Evolutionary conservation across 495 filamentous ascomycete species (phyloP).

Genomic region (Neurospora sp.): DNA sequence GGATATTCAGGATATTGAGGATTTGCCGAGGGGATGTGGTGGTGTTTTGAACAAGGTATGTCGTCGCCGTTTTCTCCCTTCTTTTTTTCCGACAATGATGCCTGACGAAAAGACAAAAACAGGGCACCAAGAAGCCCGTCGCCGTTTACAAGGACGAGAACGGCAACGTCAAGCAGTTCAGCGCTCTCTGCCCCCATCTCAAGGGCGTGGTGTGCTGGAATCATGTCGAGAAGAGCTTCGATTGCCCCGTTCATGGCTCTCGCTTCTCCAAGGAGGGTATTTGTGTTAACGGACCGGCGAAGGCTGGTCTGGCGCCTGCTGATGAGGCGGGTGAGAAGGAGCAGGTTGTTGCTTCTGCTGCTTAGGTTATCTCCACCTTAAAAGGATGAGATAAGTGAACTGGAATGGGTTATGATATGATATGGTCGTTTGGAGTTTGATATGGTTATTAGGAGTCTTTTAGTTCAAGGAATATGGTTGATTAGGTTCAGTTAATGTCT

Average conservation of each 20-base stretch:
- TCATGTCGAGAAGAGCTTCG: conserved; percentile 43
- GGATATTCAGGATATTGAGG: conserved; percentile 49
- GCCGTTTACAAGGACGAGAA: conserved; percentile 49
- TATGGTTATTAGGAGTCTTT: neutral
- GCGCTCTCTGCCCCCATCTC: conserved; percentile 48
- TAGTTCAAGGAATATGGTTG: too few relatives aligned
- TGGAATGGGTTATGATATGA: neutral
- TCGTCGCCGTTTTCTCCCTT: neutral
- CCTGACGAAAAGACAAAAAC: neutral
- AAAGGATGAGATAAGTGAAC: neutral
- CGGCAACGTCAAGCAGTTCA: conserved; percentile 39
- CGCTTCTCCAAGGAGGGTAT: conserved; percentile 44
- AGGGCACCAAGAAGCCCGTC: conserved; percentile 28
- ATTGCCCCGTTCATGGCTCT: conserved; percentile 45
- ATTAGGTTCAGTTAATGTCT: too few relatives aligned
- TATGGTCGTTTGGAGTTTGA: neutral
- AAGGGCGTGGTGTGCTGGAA: conserved; percentile 50
- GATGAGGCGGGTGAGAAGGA: conserved; percentile 11
- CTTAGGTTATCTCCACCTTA: neutral
- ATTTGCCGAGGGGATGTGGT: conserved; percentile 35
- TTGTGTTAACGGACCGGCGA: conserved; percentile 41
- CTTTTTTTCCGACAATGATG: neutral
- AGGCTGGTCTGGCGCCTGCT: conserved; percentile 21
- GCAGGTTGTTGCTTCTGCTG: conserved; percentile 9
- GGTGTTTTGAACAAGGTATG: conserved; percentile 41